phyloP scores from a whole-genome alignment of 148 eudicot species.

The Linanthus parryae region DNA sequence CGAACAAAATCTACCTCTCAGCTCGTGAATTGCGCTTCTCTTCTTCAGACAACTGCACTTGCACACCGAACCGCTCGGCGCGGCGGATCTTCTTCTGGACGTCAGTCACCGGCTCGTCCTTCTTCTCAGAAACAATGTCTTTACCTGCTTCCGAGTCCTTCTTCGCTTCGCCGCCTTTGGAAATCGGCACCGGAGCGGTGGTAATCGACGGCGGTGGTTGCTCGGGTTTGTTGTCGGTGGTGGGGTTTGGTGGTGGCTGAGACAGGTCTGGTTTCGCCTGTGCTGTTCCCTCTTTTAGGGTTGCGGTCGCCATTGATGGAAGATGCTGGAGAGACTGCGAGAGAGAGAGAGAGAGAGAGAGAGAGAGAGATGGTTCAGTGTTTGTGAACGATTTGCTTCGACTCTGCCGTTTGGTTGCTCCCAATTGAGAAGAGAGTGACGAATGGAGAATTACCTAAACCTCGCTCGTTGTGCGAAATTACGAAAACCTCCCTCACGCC shows the following conservation, averaged over 20 bases:
- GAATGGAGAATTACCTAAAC: too few species aligned
- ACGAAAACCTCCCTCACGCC: too few species aligned
- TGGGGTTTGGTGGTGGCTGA: not conserved
- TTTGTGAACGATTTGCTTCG: too few species aligned
- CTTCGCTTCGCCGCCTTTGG: constrained; percentile 18
- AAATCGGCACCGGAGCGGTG: not conserved
- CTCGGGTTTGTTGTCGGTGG: not conserved
- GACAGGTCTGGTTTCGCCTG: too few species aligned
- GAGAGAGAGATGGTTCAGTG: too few species aligned
- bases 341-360: constrained; percentile 3
- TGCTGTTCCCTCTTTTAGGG: too few species aligned
- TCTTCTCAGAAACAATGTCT: not conserved
- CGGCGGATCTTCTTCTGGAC: constrained; percentile 66
- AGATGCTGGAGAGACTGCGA: not conserved
- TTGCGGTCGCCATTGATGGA: constrained; percentile 4
- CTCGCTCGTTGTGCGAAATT: too few species aligned
- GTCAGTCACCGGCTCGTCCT: constrained; percentile 19
- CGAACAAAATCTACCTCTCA: too few species aligned
- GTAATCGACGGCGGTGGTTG: not conserved
- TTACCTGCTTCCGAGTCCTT: not conserved
- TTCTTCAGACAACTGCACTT: constrained; percentile 58
- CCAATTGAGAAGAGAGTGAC: too few species aligned
- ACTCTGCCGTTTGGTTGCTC: too few species aligned
- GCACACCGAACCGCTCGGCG: constrained; percentile 83
- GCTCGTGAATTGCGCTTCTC: constrained; percentile 87